These are phyloP conservation scores for Aphanomyces invadans DNA, from an alignment of 352 stramenopile species.

Conservation along the genomic window DNA sequence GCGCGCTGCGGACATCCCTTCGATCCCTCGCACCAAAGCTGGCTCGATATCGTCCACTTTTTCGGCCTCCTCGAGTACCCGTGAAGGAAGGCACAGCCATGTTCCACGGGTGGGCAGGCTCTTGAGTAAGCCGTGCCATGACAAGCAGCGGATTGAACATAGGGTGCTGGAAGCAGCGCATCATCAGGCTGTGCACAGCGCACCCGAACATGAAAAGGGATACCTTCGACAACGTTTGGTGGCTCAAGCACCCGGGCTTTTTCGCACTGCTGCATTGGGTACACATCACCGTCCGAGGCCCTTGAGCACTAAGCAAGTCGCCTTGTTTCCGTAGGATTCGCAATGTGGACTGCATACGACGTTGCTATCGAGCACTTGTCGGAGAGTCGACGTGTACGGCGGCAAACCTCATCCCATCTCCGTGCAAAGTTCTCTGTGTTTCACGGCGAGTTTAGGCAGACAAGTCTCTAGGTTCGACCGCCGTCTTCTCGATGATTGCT, in stretches of 20 bases:
- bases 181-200: neutral
- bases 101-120: neutral
- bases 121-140: too few relatives aligned
- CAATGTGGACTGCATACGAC: neutral
- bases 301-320: too few relatives aligned
- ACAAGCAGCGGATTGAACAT: too few relatives aligned
- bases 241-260: neutral
- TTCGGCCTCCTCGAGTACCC: neutral
- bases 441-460: neutral
- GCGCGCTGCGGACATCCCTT: neutral
- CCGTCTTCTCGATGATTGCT: neutral
- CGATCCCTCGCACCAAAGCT: neutral
- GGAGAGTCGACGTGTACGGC: neutral
- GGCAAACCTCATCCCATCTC: too few relatives aligned
- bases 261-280: neutral
- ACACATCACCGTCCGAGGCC: neutral
- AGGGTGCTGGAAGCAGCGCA: neutral
- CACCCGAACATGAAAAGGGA: neutral
- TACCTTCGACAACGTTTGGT: neutral
- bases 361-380: neutral
- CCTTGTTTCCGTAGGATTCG: neutral
- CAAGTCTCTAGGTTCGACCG: neutral
- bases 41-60: neutral
- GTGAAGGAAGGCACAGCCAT: slow-evolving; percentile 1
- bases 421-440: too few relatives aligned